Evolutionary conservation across 495 filamentous ascomycete species (phyloP), one percentile per base, ranked within the genome.

Genomic region (Lasiosphaeria ovina): DNA sequence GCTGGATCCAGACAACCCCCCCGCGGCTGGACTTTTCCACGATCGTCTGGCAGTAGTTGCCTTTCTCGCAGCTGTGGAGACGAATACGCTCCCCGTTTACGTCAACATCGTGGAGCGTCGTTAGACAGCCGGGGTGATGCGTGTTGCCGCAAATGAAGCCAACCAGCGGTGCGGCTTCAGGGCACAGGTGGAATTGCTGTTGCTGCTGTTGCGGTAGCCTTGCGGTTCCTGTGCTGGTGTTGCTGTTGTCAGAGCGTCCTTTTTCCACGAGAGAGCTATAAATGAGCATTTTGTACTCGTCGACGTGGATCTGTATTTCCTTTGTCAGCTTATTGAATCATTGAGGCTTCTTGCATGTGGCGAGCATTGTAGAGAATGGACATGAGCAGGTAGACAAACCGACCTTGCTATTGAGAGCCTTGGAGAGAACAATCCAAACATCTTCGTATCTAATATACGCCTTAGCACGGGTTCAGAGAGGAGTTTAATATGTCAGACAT

Each of bases 11-110:
- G 17, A 98, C 88, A 0, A 89, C 79, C 0, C 24, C 24, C 24
- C 24, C 24, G 24, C 24, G 24, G 24, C 24, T 24, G 1, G 85
- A 70, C 7, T 81, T 78, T 11, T 70, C 74, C 38, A 83, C 72
- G 3, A 89, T 69, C 0, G 77, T 78, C 0, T 76, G 44, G 66
- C 93, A 97, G 1, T 79, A 76, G 35, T 81, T 82, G 3, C 87
- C 90, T 58, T 83, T 85, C 64, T 93, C 93, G 62, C 93, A 97
- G 66, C 91, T 93, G 72, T 97, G 93, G 32, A 97, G 77, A n/a
- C 87, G 84, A n/a, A 82, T 24, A 24, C 24, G 24, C 24, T 24
- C 24, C 24, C 24, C 24, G 24, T 24, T 0, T 1, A 2, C 84
- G 16, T 72, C 72, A 12, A 82, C 69, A 36, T 90, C 76, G 3